A percentile compares a stretch with the other conserved stretches of the same genome.
Conservation (phyloP, 805 yeast genomes). For the Ogataea parapolymorpha region DNA sequence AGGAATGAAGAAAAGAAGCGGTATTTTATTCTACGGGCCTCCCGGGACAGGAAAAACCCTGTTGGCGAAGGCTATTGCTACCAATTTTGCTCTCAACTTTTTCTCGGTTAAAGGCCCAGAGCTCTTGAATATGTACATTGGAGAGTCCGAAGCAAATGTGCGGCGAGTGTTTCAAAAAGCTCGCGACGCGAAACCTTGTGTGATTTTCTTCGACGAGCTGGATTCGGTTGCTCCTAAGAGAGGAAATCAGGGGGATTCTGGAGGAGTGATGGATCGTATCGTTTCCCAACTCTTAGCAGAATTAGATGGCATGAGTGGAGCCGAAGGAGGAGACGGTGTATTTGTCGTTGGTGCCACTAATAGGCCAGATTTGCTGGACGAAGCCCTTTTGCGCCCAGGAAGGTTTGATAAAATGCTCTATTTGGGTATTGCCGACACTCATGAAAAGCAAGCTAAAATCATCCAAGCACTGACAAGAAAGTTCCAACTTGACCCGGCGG, state of each 20-base stretch:
- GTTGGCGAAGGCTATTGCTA: conserved; percentile 95
- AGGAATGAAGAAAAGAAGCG: conserved; percentile 92
- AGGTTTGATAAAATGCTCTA: conserved; percentile 94
- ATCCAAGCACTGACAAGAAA: conserved; percentile 86
- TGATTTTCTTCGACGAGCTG: conserved; percentile 93
- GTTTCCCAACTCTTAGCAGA: conserved; percentile 95
- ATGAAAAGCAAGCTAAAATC: conserved; percentile 82
- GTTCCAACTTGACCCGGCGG: conserved; percentile 57
- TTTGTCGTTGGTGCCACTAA: conserved; percentile 99
- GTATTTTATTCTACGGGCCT: conserved; percentile 94
- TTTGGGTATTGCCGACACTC: conserved; percentile 87
- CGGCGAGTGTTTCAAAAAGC: conserved; percentile 92
- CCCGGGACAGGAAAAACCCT: conserved; percentile 98
- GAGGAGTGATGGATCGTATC: conserved; percentile 98
- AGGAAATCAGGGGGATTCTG: conserved; percentile 98
- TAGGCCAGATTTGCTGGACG: conserved; percentile 92
- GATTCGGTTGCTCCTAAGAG: conserved; percentile 98
- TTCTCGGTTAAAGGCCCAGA: conserved; percentile 98
- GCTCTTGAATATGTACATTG: conserved; percentile 93
- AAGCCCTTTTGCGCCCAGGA: conserved; percentile 90
- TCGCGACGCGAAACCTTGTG: conserved; percentile 96
- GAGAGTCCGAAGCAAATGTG: conserved; percentile 97
- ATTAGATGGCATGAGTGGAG: conserved; percentile 92
- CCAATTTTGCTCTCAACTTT: conserved; percentile 89
- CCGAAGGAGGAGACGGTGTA: conserved; percentile 77